phyloP scores from a whole-genome alignment of 2,329 filamentous ascomycete species.

The Paraphoma chrysanthemicola region DNA sequence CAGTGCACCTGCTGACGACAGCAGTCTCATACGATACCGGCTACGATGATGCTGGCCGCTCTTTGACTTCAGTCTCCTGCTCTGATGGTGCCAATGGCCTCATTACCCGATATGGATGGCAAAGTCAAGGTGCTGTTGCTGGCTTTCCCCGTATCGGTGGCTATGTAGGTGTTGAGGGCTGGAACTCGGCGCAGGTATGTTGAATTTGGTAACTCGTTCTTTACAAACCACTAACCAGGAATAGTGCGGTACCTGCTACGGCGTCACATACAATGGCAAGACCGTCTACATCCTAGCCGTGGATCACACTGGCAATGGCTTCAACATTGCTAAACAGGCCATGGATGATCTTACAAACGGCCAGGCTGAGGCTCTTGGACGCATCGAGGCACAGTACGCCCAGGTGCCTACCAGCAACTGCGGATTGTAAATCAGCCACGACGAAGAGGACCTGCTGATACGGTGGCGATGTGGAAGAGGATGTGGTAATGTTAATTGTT shows the following conservation, averaged over 20 bases:
- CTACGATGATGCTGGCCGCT: slow-evolving; percentile 68
- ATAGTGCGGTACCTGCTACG: slow-evolving; percentile 62
- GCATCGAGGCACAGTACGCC: slow-evolving; percentile 51
- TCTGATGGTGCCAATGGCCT: slow-evolving; percentile 73
- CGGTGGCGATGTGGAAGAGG: neutral
- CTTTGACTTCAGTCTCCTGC: slow-evolving; percentile 67
- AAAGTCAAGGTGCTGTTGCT: slow-evolving; percentile 54
- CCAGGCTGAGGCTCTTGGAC: slow-evolving; percentile 53
- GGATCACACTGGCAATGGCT: slow-evolving; percentile 55
- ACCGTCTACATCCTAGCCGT: slow-evolving; percentile 59
- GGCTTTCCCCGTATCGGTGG: slow-evolving; percentile 59
- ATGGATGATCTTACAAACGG: slow-evolving; percentile 59
- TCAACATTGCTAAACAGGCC: slow-evolving; percentile 58
- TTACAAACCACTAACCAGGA: slow-evolving; percentile 8
- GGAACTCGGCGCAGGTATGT: slow-evolving; percentile 48
- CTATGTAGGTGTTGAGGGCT: slow-evolving; percentile 55
- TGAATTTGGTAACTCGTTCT: neutral
- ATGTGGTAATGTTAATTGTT: slow-evolving; percentile 2
- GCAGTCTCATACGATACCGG: slow-evolving; percentile 73
- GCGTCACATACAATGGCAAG: slow-evolving; percentile 55
- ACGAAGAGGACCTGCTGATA: neutral
- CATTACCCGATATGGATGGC: slow-evolving; percentile 67
- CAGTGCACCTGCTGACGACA: slow-evolving; percentile 3
- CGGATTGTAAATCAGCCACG: slow-evolving; percentile 21
- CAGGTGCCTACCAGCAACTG: slow-evolving; percentile 49